Conservation (phyloP, 192 early-diverging fungal species). For the Tieghemiomyces parasiticus region DNA sequence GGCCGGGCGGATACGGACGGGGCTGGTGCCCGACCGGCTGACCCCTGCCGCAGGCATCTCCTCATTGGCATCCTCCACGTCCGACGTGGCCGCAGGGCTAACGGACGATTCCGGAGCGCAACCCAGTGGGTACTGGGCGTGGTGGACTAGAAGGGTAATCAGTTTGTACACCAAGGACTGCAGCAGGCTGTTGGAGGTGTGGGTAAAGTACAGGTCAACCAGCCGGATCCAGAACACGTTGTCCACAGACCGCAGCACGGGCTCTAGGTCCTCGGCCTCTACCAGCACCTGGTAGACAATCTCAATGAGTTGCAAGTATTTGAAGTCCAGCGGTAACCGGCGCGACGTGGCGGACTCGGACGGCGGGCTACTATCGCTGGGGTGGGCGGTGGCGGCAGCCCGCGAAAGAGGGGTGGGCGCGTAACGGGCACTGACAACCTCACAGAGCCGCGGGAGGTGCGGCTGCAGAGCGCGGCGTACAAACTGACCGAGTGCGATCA, state of each 20-base stretch:
- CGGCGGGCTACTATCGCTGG: not conserved
- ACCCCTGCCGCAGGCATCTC: too few relatives aligned
- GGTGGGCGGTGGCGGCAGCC: not conserved
- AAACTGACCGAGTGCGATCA: not conserved
- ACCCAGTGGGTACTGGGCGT: not conserved
- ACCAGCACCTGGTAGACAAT: slow-evolving; percentile 7
- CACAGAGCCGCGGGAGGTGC: not conserved
- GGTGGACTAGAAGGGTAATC: slow-evolving; percentile 1
- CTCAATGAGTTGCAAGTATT: slow-evolving; percentile 1
- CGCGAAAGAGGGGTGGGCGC: not conserved
- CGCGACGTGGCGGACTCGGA: not conserved
- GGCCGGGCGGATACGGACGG: not conserved
- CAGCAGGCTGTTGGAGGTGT: slow-evolving; percentile 1
- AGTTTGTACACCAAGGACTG: not conserved
- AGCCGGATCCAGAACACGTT: not conserved
- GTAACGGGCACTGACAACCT: not conserved
- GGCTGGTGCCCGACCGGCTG: not conserved
- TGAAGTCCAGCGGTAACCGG: not conserved
- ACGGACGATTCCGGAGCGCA: not conserved
- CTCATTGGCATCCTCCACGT: not conserved
- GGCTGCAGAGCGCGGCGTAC: not conserved
- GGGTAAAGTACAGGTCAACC: slow-evolving; percentile 1
- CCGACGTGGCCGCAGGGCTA: not conserved
- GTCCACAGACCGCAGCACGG: not conserved
- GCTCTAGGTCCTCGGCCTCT: not conserved